A percentile compares a stretch with the other conserved stretches of the same genome.
Evolutionary conservation across 495 filamentous ascomycete genomes (phyloP).

Genomic region (Niebla homalea): DNA sequence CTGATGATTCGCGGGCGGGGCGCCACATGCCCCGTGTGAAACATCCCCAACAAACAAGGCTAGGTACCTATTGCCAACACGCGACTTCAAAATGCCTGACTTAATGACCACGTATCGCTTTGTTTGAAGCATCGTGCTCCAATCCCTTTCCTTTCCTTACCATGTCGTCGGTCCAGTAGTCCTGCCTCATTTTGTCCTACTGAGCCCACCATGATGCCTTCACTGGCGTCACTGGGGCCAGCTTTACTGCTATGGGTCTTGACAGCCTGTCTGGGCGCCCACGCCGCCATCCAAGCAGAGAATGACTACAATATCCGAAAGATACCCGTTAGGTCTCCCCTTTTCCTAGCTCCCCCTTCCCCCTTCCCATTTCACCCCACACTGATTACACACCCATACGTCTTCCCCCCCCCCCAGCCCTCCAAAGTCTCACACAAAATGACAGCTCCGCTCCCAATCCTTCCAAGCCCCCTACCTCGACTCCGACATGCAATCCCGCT

Average conservation of each 20-base stretch:
- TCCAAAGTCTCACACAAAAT: conserved; percentile 10
- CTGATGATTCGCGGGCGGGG: no score
- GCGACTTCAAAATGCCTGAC: no score
- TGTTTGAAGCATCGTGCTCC: no score
- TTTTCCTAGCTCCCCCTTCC: neutral
- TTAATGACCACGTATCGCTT: no score
- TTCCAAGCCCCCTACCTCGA: conserved; percentile 68
- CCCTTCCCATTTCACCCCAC: neutral
- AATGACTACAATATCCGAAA: conserved; percentile 45
- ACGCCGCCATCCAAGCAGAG: conserved; percentile 12
- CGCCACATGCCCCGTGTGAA: no score
- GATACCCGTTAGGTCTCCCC: conserved; percentile 34
- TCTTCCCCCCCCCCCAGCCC: no score
- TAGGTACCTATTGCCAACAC: no score
- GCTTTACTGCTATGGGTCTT: conserved; percentile 14
- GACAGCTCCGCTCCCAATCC: conserved; percentile 9
- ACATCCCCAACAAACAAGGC: conserved; percentile 4
- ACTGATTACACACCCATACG: no score
- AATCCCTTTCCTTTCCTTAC: no score
- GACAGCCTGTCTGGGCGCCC: conserved; percentile 10
- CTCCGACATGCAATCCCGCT: conserved; percentile 96
- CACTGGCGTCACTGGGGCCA: conserved; percentile 8
- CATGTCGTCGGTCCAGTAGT: no score
- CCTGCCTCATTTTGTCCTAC: no score
- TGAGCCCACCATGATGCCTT: no score